Evolutionary conservation across 164 flowering plant genomes (phyloP).

Genomic region (Litsea cubeba): DNA sequence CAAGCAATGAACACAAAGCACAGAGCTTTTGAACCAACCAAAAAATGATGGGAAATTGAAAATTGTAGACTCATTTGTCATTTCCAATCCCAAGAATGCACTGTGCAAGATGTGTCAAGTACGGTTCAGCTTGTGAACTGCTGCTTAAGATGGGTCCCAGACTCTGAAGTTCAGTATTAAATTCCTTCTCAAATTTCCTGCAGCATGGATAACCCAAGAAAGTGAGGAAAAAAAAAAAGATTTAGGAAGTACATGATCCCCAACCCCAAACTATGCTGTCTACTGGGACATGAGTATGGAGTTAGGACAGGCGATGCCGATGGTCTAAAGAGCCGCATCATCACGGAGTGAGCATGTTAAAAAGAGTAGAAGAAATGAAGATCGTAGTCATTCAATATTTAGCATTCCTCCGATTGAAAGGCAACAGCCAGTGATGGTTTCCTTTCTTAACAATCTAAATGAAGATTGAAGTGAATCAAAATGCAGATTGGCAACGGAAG

Average conservation of each 20-base stretch:
- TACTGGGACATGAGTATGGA: neutral
- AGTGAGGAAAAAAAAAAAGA: neutral
- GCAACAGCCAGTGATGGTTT: too few species aligned
- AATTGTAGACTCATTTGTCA: slow-evolving; percentile 18
- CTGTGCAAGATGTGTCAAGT: slow-evolving; percentile 91
- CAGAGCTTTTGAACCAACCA: too few species aligned
- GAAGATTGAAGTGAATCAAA: too few species aligned
- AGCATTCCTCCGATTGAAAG: neutral
- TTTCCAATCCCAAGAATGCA: slow-evolving; percentile 78
- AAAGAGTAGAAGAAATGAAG: neutral
- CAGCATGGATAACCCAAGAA: slow-evolving; percentile 8
- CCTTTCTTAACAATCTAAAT: too few species aligned
- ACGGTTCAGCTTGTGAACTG: slow-evolving; percentile 85
- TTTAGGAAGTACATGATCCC: neutral
- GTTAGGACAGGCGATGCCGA: too few species aligned
- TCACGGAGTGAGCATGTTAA: neutral
- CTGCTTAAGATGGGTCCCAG: slow-evolving; percentile 75
- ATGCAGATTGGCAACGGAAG: too few species aligned
- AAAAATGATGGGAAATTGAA: neutral
- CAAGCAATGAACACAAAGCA: too few species aligned
- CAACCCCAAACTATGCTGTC: neutral
- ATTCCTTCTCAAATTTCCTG: slow-evolving; percentile 94
- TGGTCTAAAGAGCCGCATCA: too few species aligned
- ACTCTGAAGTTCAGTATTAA: slow-evolving; percentile 73
- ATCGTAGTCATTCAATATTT: neutral